phyloP scores from a whole-genome alignment of 257 asterid species.

The Solanum clarkiae region DNA sequence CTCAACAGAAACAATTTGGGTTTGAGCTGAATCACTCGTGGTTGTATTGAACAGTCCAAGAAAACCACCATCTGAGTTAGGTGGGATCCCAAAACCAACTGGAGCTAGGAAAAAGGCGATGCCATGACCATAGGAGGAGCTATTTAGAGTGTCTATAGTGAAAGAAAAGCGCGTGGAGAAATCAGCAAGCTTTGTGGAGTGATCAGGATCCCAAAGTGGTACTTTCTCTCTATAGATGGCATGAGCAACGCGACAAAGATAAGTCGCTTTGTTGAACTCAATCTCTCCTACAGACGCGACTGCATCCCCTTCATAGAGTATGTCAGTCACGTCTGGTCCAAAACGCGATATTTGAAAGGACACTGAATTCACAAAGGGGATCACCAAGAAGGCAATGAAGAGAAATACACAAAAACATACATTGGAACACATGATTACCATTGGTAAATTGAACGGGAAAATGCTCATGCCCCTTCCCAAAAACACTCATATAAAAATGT shows the following conservation, averaged over 20 bases:
- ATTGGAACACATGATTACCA: not conserved
- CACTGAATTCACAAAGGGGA: conserved; percentile 1
- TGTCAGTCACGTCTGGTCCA: not conserved
- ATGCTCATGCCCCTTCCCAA: not conserved
- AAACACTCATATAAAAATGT: not conserved
- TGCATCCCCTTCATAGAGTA: conserved; percentile 23
- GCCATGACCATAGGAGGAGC: conserved; percentile 12
- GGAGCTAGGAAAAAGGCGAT: conserved; percentile 28
- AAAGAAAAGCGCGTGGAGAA: conserved; percentile 23
- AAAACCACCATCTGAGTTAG: conserved; percentile 31
- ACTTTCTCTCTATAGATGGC: conserved; percentile 13
- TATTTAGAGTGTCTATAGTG: conserved; percentile 4
- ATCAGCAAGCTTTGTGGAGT: conserved; percentile 5
- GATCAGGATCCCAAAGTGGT: conserved; percentile 19
- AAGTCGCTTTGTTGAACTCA: not conserved
- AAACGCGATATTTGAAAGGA: conserved; percentile 8
- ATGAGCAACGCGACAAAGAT: conserved; percentile 14
- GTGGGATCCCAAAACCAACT: conserved; percentile 18
- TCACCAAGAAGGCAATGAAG: not conserved
- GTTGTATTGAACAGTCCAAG: conserved; percentile 21
- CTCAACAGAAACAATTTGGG: conserved; percentile 14
- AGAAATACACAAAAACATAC: not conserved
- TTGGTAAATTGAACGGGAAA: not conserved
- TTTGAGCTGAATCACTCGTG: conserved; percentile 2
- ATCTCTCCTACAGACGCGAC: conserved; percentile 3